Evolutionary conservation across 352 stramenopile species (phyloP).

Genomic region (Pythium myriotylum): DNA sequence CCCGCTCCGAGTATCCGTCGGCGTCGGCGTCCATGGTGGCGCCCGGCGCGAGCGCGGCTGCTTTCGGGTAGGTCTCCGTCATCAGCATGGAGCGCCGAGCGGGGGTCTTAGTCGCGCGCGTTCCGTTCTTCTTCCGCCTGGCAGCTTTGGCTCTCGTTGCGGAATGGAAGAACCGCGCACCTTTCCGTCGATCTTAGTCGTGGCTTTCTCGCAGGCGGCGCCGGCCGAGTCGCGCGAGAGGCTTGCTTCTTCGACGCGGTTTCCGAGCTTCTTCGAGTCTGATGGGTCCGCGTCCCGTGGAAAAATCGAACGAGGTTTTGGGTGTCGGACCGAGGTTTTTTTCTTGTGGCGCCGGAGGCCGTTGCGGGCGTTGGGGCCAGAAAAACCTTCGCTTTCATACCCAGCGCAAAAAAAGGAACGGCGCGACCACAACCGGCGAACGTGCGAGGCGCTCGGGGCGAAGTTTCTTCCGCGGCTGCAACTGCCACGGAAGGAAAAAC

Average conservation of each 20-base stretch:
- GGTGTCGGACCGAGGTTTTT: conserved; percentile 16
- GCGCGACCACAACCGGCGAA: neutral
- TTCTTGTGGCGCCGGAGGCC: conserved; percentile 16
- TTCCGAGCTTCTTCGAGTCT: conserved; percentile 52
- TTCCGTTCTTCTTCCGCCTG: conserved; percentile 31
- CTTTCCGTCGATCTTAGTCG: conserved; percentile 41
- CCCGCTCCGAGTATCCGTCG: conserved; percentile 59
- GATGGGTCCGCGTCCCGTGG: neutral
- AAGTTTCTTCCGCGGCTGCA: conserved; percentile 31
- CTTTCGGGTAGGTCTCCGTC: conserved; percentile 57
- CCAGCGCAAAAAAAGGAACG: conserved; percentile 9
- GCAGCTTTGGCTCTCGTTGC: conserved; percentile 22
- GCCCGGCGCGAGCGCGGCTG: conserved; percentile 27
- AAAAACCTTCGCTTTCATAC: conserved; percentile 18
- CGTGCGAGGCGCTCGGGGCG: conserved; percentile 14
- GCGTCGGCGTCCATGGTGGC: conserved; percentile 49
- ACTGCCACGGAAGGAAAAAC: conserved; percentile 23
- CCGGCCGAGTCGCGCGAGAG: conserved; percentile 4
- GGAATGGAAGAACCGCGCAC: conserved; percentile 35
- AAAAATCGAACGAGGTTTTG: conserved; percentile 11
- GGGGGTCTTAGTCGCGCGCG: conserved; percentile 16
- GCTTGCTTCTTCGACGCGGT: conserved; percentile 26
- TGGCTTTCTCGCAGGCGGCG: conserved; percentile 4
- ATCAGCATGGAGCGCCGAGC: conserved; percentile 48
- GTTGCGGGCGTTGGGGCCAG: conserved; percentile 4